Evolutionary conservation across 2,329 filamentous ascomycete genomes (phyloP).

Genomic region (Fusarium ramigenum): DNA sequence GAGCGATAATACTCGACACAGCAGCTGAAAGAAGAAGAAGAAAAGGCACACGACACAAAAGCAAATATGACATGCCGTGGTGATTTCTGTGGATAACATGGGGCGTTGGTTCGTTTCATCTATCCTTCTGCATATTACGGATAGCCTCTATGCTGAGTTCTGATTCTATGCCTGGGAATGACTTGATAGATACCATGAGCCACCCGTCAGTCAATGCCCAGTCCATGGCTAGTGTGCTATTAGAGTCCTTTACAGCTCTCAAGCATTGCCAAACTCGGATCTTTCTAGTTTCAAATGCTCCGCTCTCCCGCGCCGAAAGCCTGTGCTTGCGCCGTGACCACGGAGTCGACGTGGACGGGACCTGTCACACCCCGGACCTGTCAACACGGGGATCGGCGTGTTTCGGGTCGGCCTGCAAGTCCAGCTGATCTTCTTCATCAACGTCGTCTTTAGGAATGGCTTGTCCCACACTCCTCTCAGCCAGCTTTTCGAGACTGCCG

Average conservation of each 20-base stretch:
- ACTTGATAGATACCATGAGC: conserved; percentile 1
- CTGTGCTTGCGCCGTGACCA: conserved; percentile 11
- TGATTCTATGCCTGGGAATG: background rate
- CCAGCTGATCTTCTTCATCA: background rate
- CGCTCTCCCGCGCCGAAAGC: background rate
- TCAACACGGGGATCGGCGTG: conserved; percentile 16
- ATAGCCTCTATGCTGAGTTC: background rate
- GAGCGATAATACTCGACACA: background rate
- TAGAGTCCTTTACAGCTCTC: background rate
- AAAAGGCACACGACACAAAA: conserved; percentile 19
- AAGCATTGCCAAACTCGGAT: background rate
- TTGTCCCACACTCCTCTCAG: conserved; percentile 6
- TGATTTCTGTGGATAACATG: background rate
- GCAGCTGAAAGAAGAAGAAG: background rate
- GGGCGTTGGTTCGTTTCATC: background rate
- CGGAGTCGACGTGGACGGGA: conserved; percentile 2
- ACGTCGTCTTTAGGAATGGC: background rate
- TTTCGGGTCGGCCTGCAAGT: conserved; percentile 17
- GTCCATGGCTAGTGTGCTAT: background rate
- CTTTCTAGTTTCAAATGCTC: background rate
- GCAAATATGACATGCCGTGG: background rate
- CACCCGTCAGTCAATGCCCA: background rate
- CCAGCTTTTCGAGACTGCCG: conserved; percentile 10
- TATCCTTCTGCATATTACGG: background rate
- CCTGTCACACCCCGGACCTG: conserved; percentile 5